These are phyloP conservation scores for Colletotrichum sp. DNA, from an alignment of 2,329 filamentous ascomycete species.

Conservation along the genomic window DNA sequence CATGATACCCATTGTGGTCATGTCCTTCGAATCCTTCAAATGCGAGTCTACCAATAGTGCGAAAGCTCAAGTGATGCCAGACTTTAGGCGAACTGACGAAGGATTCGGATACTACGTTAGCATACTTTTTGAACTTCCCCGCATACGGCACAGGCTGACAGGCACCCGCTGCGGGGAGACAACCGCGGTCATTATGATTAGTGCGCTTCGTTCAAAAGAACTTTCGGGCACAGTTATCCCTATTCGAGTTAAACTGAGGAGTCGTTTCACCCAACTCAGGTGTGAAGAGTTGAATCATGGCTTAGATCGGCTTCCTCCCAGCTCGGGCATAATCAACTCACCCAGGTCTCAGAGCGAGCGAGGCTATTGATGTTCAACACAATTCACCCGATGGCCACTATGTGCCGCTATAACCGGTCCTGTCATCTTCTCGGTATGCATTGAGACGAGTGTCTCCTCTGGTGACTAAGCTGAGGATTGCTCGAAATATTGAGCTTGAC, in stretches of 20 bases:
- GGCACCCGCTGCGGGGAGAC: not conserved
- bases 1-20: not conserved
- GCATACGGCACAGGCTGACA: not conserved
- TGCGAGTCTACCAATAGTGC: not conserved
- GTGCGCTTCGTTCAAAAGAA: not conserved
- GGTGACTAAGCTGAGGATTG: not conserved
- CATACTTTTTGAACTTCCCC: not conserved
- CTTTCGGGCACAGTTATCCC: not conserved
- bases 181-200: not conserved
- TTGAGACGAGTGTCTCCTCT: not conserved
- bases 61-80: not conserved
- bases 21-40: not conserved
- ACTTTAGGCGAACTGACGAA: not conserved
- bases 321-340: not conserved
- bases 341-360: not conserved
- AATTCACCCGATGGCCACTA: not conserved
- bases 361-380: not conserved
- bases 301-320: not conserved
- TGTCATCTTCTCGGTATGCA: not conserved
- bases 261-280: rapidly evolving
- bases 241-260: not conserved
- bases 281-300: not conserved
- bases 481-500: not conserved
- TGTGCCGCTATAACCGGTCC: not conserved
- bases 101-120: not conserved